These are phyloP conservation scores for Picocystis sp. DNA, from an alignment of 163 green algal genomes.

Conservation along the genomic window DNA sequence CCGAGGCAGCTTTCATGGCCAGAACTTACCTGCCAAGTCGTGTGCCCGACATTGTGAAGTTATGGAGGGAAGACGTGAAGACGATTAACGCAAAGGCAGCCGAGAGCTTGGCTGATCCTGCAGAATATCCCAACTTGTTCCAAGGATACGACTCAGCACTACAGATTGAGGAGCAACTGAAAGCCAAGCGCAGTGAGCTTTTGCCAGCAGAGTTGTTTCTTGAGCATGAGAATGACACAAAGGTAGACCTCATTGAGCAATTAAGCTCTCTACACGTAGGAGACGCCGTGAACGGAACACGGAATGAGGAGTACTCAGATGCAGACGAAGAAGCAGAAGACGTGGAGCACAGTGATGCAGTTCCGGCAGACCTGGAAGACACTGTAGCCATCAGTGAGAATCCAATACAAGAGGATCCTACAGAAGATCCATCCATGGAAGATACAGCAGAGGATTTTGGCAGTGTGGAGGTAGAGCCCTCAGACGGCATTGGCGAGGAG, in stretches of 20 bases:
- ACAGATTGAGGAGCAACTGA: slow-evolving; percentile 35
- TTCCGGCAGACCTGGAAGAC: too few species aligned
- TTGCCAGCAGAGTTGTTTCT: slow-evolving; percentile 1
- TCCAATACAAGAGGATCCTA: too few species aligned
- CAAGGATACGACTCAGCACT: slow-evolving; percentile 59
- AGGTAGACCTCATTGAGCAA: slow-evolving; percentile 2
- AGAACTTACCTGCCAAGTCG: slow-evolving; percentile 66
- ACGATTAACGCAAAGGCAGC: slow-evolving; percentile 77
- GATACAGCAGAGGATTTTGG: too few species aligned
- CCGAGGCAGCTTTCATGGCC: slow-evolving; percentile 90
- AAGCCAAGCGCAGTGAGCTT: slow-evolving; percentile 1
- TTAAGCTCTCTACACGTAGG: not conserved
- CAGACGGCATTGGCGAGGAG: not conserved
- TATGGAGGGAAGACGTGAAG: slow-evolving; percentile 61
- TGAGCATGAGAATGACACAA: slow-evolving; percentile 1
- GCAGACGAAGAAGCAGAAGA: too few species aligned
- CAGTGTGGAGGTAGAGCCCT: too few species aligned
- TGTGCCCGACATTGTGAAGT: slow-evolving; percentile 41
- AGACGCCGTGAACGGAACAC: too few species aligned
- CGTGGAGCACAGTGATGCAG: too few species aligned
- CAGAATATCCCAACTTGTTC: slow-evolving; percentile 92
- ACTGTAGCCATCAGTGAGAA: too few species aligned
- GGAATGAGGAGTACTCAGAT: too few species aligned
- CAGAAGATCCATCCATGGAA: too few species aligned
- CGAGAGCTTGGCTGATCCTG: slow-evolving; percentile 81